Evolutionary conservation across 129 eudicot genomes (phyloP), one percentile per base, ranked within the genome.

Genomic region (Heracleum sosnowskyi): DNA sequence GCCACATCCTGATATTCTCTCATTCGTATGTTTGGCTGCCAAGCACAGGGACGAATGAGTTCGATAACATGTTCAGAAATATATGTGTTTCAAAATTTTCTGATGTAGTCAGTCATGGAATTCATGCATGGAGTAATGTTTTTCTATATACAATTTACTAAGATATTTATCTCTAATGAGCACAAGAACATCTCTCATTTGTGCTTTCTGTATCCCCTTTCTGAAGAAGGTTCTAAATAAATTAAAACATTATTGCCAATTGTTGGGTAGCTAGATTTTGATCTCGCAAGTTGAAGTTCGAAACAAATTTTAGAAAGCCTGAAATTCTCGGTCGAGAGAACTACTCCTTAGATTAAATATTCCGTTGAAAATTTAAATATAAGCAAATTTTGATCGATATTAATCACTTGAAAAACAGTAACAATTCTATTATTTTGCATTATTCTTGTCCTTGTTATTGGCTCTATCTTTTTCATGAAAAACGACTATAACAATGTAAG

Each of bases 1-100:
- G 57, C 45, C 78, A 69, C 86, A 84, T 46, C 87, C 86, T 74
- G 87, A 87, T 64, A 78, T 90, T 34, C 81, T 79, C 26, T 63
- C 80, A 18, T 24, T 68, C 76, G 37, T 90, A 73, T 55, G 79
- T 26, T 80, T 82, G 29, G 68, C n/a, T 33, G 1, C 79, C 49
- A 72, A 28, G 22, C 46, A 79, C 2, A 42, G 16, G 28, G 33
- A 20, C 11, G 62, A 53, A 53, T 53, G 6, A 53, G 60, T 53
- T 22, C 11, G n/a, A 5, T 60, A 26, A 29, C 12, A n/a, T 60
- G n/a, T 60, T 10, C 68, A 60, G n/a, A n/a, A 26, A 26, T 60
- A 53, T 20, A 10, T n/a, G 16, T 4, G 5, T n/a, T 60, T 60
- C 1, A n/a, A 60, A 60, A 24, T 24, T 57, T 57, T 57, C 15